Base-by-base conservation (phyloP, 2,329 filamentous ascomycete species). In the Endoconidiophora polonica region DNA sequence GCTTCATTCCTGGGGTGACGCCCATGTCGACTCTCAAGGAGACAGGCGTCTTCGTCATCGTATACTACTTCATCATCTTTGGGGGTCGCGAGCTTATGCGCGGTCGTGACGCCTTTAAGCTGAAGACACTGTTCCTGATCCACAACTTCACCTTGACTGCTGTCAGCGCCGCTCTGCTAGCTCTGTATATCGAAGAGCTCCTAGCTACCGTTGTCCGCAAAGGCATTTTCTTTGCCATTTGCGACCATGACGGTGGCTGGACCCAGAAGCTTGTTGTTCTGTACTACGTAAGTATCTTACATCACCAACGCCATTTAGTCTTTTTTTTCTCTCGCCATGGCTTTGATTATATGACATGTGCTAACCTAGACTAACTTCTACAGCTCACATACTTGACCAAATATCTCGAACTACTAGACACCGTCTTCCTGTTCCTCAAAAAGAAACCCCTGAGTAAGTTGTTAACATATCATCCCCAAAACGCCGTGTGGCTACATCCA, bases 371-470 rank as follows among this genome's bases (percentile, higher is more conserved):
- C 48, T 39, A 23, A 45, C 41, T 16, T 24, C 41, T 40, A 16
- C 62, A 95, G 88, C 76, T 96, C 63, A 96, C 93, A 74, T 96
- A 96, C 72, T 77, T 95, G 50, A 96, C 88, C 69, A 96, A 96
- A 69, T 96, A 94, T 68, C 77, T 95, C 58, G 90, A 96, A 69
- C 75, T 96, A 57, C 71, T 96, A 59, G 90, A 96, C 68, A 96
- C 90, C 54, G 81, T 90, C 64, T 96, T 96, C 76, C 74, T 96
- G 51, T 91, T 95, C 72, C 78, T 96, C 66, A 96, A 96, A 82
- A 96, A 96, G 82, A 96, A 96, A 82, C 90, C 90, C 49, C 70
- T 95, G 65, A 95, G 54, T 56, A 54, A 29, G 53, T 52, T 24
- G 14, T 26, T 23, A 26, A 33, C 3, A 6, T 5, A 78, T 74